Base-by-base conservation (phyloP, 23 red algal genomes). In the Gracilaria gracilis region DNA sequence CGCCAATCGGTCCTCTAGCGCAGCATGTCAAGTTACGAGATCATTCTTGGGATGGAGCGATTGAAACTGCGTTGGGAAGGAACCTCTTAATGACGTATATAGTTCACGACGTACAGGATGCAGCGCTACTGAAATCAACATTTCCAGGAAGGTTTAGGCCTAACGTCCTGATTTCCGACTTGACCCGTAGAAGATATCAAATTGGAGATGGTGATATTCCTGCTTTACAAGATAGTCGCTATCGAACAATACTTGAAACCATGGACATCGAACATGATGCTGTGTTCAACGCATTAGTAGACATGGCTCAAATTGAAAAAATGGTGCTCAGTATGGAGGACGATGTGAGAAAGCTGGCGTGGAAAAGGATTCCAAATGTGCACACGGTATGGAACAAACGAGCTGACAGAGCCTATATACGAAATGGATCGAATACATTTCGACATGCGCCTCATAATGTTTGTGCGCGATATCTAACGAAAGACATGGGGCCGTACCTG, bases 1-100 rank as follows among this genome's bases (percentile, higher is more conserved):
- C 46, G 27, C 97, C 97, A 21, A 54, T 98, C 8, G 97, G 97
- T 33, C 97, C 97, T 40, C 75, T 98, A 11, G 97, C 93, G 16
- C 82, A 94, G 2, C 51, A 79, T 79, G 67, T 98, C 0, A 64
- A 61, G 17, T 74, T 95, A 17, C 62, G 57, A 12, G 91, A 98
- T 67, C 57, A 80, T 13, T 83, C 82, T 47, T 98, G 97, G 97
- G 93, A 90, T 70, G 36, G 58, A 39, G 80, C 97, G 6, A 89
- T 96, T 51, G 85, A 98, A 69, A 48, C 57, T 24, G 84, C 80
- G 13, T 57, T 98, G 25, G 78, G 79, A 40, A 74, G 49, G 36
- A 28, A 61, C 48, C 40, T 80, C 5, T 75, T 98, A 24, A 28
- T 50, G 25, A 91, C 85, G 9, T 98, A 93, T 79, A 75, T 98